phyloP scores from a whole-genome alignment of 371 early-diverging fungal genomes.

The Rhizomucor miehei region DNA sequence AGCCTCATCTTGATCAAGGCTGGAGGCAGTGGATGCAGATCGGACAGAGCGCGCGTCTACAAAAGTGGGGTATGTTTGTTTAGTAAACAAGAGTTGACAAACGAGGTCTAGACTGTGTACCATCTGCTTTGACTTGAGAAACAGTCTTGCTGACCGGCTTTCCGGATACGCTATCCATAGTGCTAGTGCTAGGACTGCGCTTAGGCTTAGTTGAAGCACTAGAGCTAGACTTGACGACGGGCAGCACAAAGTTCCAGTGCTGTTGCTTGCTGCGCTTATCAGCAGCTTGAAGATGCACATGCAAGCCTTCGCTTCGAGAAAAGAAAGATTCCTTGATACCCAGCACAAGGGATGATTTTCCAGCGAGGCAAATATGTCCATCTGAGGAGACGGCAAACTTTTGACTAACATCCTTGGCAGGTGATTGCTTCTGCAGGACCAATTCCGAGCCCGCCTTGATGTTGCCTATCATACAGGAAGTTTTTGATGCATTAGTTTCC shows the following conservation, averaged over 20 bases:
- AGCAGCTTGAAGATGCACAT: conserved; percentile 42
- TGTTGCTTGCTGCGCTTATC: conserved; percentile 44
- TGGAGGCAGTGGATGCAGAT: conserved; percentile 28
- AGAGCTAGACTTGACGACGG: conserved; percentile 25
- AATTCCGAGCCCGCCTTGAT: conserved; percentile 48
- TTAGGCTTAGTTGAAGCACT: conserved; percentile 6
- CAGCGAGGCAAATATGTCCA: conserved; percentile 43
- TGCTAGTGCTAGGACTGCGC: conserved; percentile 16
- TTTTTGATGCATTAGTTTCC: too few species aligned
- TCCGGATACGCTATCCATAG: conserved; percentile 14
- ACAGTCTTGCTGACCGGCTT: conserved; percentile 13
- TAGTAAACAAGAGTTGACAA: not conserved
- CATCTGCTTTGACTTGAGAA: conserved; percentile 38
- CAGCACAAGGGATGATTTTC: conserved; percentile 42
- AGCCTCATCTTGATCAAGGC: conserved; percentile 30
- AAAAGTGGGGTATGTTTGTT: too few species aligned
- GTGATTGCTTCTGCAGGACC: conserved; percentile 39
- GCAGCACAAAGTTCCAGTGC: conserved; percentile 46
- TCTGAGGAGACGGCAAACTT: conserved; percentile 32
- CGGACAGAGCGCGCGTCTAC: conserved; percentile 34
- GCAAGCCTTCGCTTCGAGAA: conserved; percentile 43
- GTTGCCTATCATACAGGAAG: conserved; percentile 26
- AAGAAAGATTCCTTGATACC: conserved; percentile 54
- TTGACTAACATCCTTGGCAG: conserved; percentile 27
- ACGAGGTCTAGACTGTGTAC: conserved; percentile 4